Percentiles rank a stretch among this genome's conserved stretches.
Conservation (phyloP, 2,329 filamentous ascomycete species). For the Beauveria brongniartii region DNA sequence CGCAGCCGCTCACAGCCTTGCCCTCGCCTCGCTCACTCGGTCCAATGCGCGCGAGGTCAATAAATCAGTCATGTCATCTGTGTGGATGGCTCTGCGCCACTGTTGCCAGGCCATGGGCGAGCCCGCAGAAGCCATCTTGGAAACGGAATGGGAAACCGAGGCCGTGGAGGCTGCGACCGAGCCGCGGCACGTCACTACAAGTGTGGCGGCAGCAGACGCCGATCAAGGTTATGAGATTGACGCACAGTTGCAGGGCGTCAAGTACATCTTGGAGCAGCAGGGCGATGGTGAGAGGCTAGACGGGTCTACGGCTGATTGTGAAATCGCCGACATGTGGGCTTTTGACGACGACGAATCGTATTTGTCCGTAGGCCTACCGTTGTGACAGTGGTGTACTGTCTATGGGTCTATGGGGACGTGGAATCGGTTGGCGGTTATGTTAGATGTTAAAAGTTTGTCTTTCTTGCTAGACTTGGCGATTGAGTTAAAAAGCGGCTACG, state of each 20-base stretch:
- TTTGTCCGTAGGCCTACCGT: neutral
- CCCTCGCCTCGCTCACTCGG: neutral
- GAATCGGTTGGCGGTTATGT: too few relatives aligned
- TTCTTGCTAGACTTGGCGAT: too few relatives aligned
- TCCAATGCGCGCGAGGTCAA: constrained; percentile 3
- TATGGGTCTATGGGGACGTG: too few relatives aligned
- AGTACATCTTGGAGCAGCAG: neutral
- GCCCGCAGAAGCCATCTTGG: neutral
- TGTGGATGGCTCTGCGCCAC: constrained; percentile 4
- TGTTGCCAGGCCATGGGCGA: constrained; percentile 12
- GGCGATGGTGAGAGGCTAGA: neutral
- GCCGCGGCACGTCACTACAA: neutral
- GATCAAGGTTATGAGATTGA: neutral
- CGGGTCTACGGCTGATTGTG: neutral
- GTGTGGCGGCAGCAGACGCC: neutral
- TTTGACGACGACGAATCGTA: neutral
- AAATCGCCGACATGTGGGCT: neutral
- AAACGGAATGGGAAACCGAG: neutral
- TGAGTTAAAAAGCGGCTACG: too few relatives aligned
- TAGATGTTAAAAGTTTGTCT: too few relatives aligned
- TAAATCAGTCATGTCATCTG: constrained; percentile 5
- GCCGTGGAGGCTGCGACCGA: neutral
- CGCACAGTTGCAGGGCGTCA: neutral
- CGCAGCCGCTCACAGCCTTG: neutral
- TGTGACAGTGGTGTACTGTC: neutral